Evolutionary conservation across 768 basidiomycete genomes (phyloP).

Genomic region (Botryobasidium botryosum): DNA sequence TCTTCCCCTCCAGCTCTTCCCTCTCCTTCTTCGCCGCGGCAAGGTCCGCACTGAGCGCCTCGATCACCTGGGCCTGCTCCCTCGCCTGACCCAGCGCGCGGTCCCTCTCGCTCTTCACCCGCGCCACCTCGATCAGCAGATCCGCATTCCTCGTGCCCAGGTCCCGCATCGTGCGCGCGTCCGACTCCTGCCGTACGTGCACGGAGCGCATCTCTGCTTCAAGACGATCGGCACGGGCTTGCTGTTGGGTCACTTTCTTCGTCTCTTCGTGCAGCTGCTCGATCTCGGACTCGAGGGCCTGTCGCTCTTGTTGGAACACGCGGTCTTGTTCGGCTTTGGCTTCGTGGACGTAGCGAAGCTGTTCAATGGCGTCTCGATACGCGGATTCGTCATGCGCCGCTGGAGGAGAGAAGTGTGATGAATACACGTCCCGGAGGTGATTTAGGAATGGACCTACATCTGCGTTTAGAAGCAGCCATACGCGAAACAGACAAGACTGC

Average conservation of each 20-base stretch:
- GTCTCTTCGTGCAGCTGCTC: slow-evolving; percentile 32
- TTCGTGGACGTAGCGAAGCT: slow-evolving; percentile 43
- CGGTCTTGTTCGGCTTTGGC: slow-evolving; percentile 40
- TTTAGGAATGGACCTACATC: slow-evolving; percentile 34
- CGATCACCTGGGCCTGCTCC: slow-evolving; percentile 42
- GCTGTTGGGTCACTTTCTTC: slow-evolving; percentile 22
- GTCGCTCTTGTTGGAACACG: slow-evolving; percentile 40
- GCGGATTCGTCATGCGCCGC: slow-evolving; percentile 49
- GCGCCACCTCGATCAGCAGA: neutral
- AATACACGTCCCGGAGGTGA: neutral
- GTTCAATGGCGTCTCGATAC: slow-evolving; percentile 53
- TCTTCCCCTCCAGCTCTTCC: slow-evolving; percentile 18
- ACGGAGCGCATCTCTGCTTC: slow-evolving; percentile 37
- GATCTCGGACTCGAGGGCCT: slow-evolving; percentile 37
- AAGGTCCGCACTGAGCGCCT: slow-evolving; percentile 45
- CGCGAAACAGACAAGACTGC: slow-evolving; percentile 65
- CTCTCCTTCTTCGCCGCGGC: slow-evolving; percentile 45
- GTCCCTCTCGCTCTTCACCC: slow-evolving; percentile 8
- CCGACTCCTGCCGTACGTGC: slow-evolving; percentile 45
- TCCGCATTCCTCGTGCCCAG: slow-evolving; percentile 36
- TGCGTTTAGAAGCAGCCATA: slow-evolving; percentile 46
- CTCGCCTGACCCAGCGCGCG: slow-evolving; percentile 53
- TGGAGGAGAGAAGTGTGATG: slow-evolving; percentile 8
- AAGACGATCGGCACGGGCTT: slow-evolving; percentile 9
- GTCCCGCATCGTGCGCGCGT: slow-evolving; percentile 30